These are phyloP conservation scores for Fusarium pseudoanthophilum DNA, from an alignment of 2,329 filamentous ascomycete genomes.

Conservation along the genomic window DNA sequence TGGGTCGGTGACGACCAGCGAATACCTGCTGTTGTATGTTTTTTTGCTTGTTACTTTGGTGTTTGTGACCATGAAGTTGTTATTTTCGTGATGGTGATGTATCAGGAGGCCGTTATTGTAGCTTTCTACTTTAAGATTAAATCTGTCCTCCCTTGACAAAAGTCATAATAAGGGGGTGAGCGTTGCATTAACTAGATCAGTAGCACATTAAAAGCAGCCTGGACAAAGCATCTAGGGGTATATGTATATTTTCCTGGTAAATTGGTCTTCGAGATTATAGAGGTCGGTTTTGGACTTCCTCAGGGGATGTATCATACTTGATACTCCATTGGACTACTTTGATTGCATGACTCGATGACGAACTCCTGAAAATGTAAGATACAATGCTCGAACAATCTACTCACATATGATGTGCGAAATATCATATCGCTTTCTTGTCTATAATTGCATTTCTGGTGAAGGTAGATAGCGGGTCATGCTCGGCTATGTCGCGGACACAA, in stretches of 20 bases:
- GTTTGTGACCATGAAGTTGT: background rate
- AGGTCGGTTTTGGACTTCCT: too few species aligned
- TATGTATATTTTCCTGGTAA: too few species aligned
- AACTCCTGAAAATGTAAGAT: background rate
- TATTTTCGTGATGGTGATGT: background rate
- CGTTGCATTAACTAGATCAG: background rate
- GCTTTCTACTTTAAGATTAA: background rate
- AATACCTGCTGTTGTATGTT: conserved; percentile 31
- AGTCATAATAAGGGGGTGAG: background rate
- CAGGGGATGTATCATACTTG: background rate
- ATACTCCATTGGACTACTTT: too few species aligned
- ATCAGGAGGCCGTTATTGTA: background rate
- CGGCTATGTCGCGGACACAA: background rate
- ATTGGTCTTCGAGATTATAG: background rate
- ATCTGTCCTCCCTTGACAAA: background rate
- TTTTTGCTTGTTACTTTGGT: background rate
- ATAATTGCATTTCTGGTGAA: background rate
- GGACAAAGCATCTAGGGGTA: background rate
- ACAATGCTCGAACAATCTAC: too few species aligned
- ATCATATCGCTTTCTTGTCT: background rate
- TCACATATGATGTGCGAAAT: background rate
- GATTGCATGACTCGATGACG: background rate
- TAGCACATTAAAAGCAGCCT: too few species aligned
- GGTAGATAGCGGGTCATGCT: background rate
- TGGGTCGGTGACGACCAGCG: conserved; percentile 18